A percentile compares a stretch with the other conserved stretches of the same genome.
These are phyloP conservation scores for Alternaria panax DNA, from an alignment of 2,329 filamentous ascomycete genomes.

Conservation along the genomic window DNA sequence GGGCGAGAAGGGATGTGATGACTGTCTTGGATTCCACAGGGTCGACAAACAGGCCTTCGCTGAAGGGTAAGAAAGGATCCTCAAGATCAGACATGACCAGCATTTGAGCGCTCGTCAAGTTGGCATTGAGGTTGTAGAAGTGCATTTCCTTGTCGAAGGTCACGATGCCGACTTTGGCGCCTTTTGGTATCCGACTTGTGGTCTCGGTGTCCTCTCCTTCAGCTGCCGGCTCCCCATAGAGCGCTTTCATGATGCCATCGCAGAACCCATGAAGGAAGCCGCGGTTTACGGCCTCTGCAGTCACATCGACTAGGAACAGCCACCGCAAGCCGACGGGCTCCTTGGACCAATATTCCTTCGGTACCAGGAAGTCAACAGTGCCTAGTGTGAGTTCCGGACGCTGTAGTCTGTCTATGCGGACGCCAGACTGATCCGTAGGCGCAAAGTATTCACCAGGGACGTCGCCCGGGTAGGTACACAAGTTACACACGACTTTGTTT, in stretches of 20 bases:
- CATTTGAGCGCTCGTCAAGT: constrained; percentile 90
- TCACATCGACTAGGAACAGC: constrained; percentile 93
- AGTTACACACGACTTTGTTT: constrained; percentile 97
- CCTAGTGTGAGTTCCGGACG: constrained; percentile 88
- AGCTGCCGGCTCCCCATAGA: constrained; percentile 72
- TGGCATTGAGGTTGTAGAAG: constrained; percentile 90
- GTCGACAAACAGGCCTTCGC: constrained; percentile 92
- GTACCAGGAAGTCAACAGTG: constrained; percentile 94
- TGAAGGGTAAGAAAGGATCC: constrained; percentile 92
- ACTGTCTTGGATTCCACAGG: constrained; percentile 86
- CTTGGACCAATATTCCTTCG: constrained; percentile 98
- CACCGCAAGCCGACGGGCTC: constrained; percentile 87
- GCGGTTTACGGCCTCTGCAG: constrained; percentile 87
- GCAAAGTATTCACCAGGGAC: constrained; percentile 92
- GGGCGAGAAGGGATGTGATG: constrained; percentile 84
- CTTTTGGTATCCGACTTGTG: constrained; percentile 70
- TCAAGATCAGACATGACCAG: constrained; percentile 98
- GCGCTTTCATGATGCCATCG: constrained; percentile 81
- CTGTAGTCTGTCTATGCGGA: constrained; percentile 85
- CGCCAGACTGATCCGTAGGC: constrained; percentile 84
- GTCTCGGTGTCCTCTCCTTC: constrained; percentile 59
- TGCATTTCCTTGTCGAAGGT: constrained; percentile 97
- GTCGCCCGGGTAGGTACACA: constrained; percentile 97
- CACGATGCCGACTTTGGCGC: constrained; percentile 90
- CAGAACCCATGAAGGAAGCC: constrained; percentile 91